Evolutionary conservation across 2,329 filamentous ascomycete genomes (phyloP).

Genomic region (Sclerotinia glacialis): DNA sequence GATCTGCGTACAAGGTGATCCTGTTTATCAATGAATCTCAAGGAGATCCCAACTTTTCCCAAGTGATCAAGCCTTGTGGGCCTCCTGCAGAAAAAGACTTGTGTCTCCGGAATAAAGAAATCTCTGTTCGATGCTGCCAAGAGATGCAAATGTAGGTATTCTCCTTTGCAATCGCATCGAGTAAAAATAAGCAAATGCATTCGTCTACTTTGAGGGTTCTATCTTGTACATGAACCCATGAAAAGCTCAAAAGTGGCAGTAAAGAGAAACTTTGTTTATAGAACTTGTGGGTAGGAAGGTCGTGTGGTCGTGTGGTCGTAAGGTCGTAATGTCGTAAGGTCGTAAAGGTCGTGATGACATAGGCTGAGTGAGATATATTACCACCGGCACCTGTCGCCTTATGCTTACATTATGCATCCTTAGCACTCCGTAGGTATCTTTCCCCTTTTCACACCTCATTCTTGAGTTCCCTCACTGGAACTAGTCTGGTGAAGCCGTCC

Average conservation of each 20-base stretch:
- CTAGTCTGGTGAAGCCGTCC: background rate
- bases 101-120: background rate
- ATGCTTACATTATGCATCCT: background rate
- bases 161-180: slow-evolving; percentile 2
- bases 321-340: background rate
- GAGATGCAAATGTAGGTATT: background rate
- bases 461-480: background rate
- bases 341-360: background rate
- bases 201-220: background rate
- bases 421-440: background rate
- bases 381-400: background rate
- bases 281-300: background rate
- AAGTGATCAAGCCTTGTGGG: slow-evolving; percentile 1
- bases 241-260: background rate
- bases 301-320: too few species aligned
- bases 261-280: background rate
- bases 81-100: background rate
- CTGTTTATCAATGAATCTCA: background rate
- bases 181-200: background rate
- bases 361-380: background rate
- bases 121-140: background rate
- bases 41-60: too few species aligned
- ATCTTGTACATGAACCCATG: background rate
- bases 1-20: slow-evolving; percentile 13
- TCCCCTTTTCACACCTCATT: background rate